These are phyloP conservation scores for Melampsora larici-populina DNA, from an alignment of 1,284 basidiomycete genomes.

Conservation along the genomic window DNA sequence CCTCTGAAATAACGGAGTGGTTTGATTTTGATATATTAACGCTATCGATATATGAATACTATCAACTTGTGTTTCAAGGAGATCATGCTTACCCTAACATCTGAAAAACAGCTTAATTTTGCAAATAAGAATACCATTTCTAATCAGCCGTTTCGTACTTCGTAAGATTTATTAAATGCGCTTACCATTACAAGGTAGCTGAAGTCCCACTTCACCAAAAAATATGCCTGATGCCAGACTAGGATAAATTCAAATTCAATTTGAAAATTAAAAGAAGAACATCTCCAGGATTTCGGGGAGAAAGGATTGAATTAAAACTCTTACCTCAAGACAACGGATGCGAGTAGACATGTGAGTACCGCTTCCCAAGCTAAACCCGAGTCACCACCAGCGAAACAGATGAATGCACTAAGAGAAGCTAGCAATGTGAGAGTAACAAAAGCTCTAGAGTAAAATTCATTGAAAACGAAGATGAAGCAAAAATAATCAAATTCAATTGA, in stretches of 20 bases:
- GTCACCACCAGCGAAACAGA: neutral
- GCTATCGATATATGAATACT: neutral
- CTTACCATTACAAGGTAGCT: slow-evolving; percentile 6
- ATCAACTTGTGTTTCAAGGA: neutral
- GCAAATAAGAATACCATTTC: neutral
- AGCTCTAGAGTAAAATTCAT: neutral
- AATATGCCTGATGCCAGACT: neutral
- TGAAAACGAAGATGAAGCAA: too few relatives aligned
- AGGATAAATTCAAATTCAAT: neutral
- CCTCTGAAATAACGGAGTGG: slow-evolving; percentile 3
- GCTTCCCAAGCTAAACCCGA: neutral
- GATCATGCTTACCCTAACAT: neutral
- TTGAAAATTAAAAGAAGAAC: neutral
- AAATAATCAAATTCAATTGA: neutral
- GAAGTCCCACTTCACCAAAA: neutral
- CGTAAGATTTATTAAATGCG: neutral
- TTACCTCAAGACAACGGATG: neutral
- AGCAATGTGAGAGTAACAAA: neutral
- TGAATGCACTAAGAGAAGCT: neutral
- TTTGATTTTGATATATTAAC: neutral
- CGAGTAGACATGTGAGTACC: neutral
- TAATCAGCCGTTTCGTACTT: neutral
- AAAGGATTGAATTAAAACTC: neutral
- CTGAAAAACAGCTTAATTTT: neutral
- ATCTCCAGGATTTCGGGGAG: neutral